Evolutionary conservation across 352 stramenopile species (phyloP), one percentile per base, ranked within the genome.

Genomic region (Thraustochytrium striatum): DNA sequence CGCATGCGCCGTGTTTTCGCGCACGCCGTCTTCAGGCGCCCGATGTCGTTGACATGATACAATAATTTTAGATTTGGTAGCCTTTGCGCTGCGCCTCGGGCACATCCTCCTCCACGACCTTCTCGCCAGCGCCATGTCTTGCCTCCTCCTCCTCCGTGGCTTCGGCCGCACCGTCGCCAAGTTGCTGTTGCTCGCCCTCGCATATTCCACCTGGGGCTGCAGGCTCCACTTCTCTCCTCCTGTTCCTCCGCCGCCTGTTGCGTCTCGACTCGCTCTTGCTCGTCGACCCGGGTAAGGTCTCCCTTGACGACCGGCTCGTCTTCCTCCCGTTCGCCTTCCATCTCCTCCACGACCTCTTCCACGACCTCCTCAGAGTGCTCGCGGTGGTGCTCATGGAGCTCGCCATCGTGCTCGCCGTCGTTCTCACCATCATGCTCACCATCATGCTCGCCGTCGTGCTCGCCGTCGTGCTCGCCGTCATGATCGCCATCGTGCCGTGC

Each of bases 1-100:
- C 65, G 65, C 65, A 75, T 75, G 65, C 65, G 65, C 36, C 65
- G 65, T 19, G 36, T 75, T 32, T 75, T 75, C 25, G 41, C 61
- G 8, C 58, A 75, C 36, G 65, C 65, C 16, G 2, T 75, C 5
- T 75, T 55, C 16, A 55, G 47, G 25, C 47, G 47, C 47, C 47
- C 47, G 47, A 16, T 25, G 47, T 55, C 47, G 25, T 55, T 25
- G 25, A 25, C 16, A 55, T 55, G 16, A 55, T 21, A 55, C 25
- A 55, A 55, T 55, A 55, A 55, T 21, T 25, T 21, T 16, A 55
- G 16, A 55, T 55, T 55, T 25, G 16, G 25, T 68, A 16, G 16
- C n/a, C 57, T 68, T 68, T 52, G 57, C 16, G 36, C 30, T 19
- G 16, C 19, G 28, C 36, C 30, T 57, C 30, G 16, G 16, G 16